Percentiles rank a stretch among this genome's conserved stretches.
Conservation (phyloP, 2,329 filamentous ascomycete genomes). For the Apiospora phragmitis region DNA sequence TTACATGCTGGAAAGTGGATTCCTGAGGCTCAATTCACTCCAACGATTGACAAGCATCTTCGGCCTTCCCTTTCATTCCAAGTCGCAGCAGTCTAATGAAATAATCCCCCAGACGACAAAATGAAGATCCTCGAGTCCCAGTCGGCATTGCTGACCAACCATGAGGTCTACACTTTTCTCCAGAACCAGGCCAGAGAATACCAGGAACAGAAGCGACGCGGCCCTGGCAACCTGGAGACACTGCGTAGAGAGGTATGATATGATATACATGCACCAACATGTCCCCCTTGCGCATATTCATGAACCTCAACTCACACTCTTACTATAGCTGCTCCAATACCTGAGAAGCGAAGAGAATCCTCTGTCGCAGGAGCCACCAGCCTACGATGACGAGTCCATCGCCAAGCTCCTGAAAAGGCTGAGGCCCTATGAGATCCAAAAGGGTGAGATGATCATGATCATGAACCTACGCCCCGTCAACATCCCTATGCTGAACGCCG, state of each 20-base stretch:
- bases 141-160: conserved; percentile 69
- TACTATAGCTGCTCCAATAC: conserved; percentile 58
- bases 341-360: conserved; percentile 56
- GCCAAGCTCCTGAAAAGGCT: conserved; percentile 54
- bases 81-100: neutral
- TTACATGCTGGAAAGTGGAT: neutral
- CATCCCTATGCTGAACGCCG: conserved; percentile 58
- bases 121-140: conserved; percentile 75
- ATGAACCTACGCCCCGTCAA: conserved; percentile 64
- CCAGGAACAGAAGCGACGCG: conserved; percentile 49
- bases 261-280: neutral
- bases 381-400: conserved; percentile 55
- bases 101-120: neutral
- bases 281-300: neutral
- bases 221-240: conserved; percentile 59
- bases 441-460: conserved; percentile 69
- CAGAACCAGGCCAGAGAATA: conserved; percentile 54
- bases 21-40: conserved; percentile 1
- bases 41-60: neutral
- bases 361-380: conserved; percentile 53
- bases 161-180: conserved; percentile 70
- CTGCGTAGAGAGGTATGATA: conserved; percentile 63
- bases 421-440: conserved; percentile 60
- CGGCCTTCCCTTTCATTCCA: neutral
- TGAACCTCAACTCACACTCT: neutral